Percentiles rank a stretch among this genome's conserved stretches.
Evolutionary conservation across 2,329 filamentous ascomycete species (phyloP).

Genomic region (Didymella arachidicola): DNA sequence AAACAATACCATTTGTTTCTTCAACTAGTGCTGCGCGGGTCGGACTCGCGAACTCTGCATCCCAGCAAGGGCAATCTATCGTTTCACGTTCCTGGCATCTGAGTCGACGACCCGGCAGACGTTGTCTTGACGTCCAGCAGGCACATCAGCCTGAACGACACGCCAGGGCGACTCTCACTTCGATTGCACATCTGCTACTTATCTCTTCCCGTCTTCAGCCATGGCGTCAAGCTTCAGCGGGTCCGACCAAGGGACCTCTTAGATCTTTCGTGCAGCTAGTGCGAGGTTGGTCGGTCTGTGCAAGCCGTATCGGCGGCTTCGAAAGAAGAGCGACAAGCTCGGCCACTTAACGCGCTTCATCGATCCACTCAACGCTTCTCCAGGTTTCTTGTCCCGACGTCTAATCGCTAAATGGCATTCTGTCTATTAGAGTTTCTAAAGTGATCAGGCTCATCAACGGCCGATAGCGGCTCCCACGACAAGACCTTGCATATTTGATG

Average conservation of each 20-base stretch:
- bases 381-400: slow-evolving; percentile 1
- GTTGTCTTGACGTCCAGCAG: slow-evolving; percentile 15
- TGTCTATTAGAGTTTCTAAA: slow-evolving; percentile 1
- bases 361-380: background rate
- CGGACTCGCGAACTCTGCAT: slow-evolving; percentile 20
- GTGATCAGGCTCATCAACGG: background rate
- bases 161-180: background rate
- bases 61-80: slow-evolving; percentile 28
- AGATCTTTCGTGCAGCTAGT: slow-evolving; percentile 10
- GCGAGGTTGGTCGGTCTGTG: slow-evolving; percentile 13
- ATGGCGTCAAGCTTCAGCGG: slow-evolving; percentile 30
- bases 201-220: slow-evolving; percentile 1
- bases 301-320: slow-evolving; percentile 13
- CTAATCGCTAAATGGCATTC: background rate
- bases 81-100: slow-evolving; percentile 35
- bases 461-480: slow-evolving; percentile 1
- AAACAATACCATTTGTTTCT: slow-evolving; percentile 19
- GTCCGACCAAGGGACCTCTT: slow-evolving; percentile 26
- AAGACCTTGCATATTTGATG: slow-evolving; percentile 20
- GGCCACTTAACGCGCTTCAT: slow-evolving; percentile 3
- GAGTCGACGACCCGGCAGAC: slow-evolving; percentile 15
- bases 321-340: background rate
- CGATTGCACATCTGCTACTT: background rate
- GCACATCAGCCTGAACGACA: slow-evolving; percentile 6
- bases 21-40: slow-evolving; percentile 11